Base-by-base conservation (phyloP, 129 eudicot genomes). In the Solidago caesia region DNA sequence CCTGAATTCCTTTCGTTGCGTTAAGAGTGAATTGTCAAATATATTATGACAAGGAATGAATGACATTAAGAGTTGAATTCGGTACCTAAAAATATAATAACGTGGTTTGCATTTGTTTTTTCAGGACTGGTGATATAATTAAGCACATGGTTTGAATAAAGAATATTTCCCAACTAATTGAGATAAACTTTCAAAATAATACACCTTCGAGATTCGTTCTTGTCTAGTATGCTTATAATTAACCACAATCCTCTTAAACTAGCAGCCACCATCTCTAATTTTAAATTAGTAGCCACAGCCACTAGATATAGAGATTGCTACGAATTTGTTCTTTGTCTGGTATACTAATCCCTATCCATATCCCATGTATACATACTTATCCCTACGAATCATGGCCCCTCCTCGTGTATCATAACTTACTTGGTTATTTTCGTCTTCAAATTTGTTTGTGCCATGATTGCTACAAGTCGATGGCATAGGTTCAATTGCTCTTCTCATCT, bases 181-280 rank as follows among this genome's bases (percentile, higher is more conserved):
- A 51, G 41, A 71, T 29, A 8, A 33, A 53, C 15, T 53, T 71
- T 71, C 74, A 49, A 51, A 7, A 53, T 55, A 25, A 46, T 42
- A 53, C 51, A 39, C 42, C 77, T 72, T 59, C 68, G 6, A 60
- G 77, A 60, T 73, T 46, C 15, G 5, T 29, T 73, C 9, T 45
- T 60, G 77, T 61, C 27, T 45, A 7, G 16, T 5, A 21, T 60
- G 39, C 69, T 33, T 47, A 56, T 71, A 21, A 21, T 21, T 21
- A 21, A 44, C 46, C 74, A 7, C 43, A 51, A 6, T 41, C 61
- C 27, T 27, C 69, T 46, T 53, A 71, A 41, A 41, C 16, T 70
- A 41, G 64, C 48, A 43, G n/a, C 58, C 58, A 55, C 9, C 10
- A 55, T 15, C 60, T 55, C 10, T 52, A 55, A 55, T 25, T 55